Evolutionary conservation across 2,329 filamentous ascomycete genomes (phyloP).

Genomic region (Phyllosticta capitalensis): DNA sequence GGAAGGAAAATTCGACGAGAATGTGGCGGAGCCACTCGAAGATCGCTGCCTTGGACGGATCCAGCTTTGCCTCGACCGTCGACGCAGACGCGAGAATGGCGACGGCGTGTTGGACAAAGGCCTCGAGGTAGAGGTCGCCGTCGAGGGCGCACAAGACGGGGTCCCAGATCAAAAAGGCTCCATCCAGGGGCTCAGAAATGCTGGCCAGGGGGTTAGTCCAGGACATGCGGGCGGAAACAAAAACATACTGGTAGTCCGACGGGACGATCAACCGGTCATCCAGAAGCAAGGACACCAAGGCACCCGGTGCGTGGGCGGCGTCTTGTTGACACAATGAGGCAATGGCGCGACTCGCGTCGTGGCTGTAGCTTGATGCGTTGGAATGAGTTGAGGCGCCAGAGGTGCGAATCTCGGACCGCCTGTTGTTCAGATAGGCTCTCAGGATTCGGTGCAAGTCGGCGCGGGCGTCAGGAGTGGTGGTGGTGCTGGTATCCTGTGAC

Average conservation of each 20-base stretch:
- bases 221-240: neutral
- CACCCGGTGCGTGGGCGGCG: neutral
- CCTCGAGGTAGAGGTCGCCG: constrained; percentile 15
- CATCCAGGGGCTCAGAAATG: constrained; percentile 3
- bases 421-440: neutral
- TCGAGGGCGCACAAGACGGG: constrained; percentile 29
- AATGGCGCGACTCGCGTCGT: neutral
- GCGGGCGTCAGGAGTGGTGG: neutral
- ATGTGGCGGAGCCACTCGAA: constrained; percentile 42
- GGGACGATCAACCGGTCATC: constrained; percentile 9
- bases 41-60: constrained; percentile 8
- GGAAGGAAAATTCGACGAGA: constrained; percentile 18
- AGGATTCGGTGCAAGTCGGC: constrained; percentile 4
- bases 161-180: constrained; percentile 37
- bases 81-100: constrained; percentile 20
- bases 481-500: constrained; percentile 3
- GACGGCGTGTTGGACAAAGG: constrained; percentile 32
- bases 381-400: neutral
- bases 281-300: constrained; percentile 2
- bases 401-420: neutral
- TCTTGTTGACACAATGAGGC: neutral
- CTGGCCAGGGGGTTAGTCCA: constrained; percentile 8
- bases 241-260: constrained; percentile 2
- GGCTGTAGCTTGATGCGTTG: neutral
- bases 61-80: constrained; percentile 11